Percentiles rank a stretch among this genome's conserved stretches.
Evolutionary conservation across 73 alveolate species (phyloP).

Genomic region (Paramecium tetraurelia): DNA sequence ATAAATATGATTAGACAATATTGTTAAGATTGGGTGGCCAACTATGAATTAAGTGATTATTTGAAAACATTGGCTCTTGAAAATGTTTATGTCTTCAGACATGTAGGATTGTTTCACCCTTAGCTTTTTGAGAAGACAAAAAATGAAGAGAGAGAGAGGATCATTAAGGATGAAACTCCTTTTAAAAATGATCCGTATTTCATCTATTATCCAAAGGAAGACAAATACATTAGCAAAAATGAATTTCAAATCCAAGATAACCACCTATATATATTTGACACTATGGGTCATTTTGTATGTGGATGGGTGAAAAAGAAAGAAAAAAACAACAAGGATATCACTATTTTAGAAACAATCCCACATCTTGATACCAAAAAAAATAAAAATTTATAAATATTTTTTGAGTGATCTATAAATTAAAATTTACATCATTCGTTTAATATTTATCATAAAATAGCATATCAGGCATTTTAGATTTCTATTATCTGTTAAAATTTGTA

Average conservation of each 20-base stretch:
- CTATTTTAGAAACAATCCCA: not conserved
- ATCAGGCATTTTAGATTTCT: not conserved
- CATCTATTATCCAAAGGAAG: not conserved
- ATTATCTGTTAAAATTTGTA: too few species aligned
- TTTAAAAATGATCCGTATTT: not conserved
- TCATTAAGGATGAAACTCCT: not conserved
- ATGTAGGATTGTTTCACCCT: not conserved
- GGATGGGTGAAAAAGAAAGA: not conserved
- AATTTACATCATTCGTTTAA: not conserved
- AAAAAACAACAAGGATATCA: not conserved
- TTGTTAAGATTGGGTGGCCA: not conserved
- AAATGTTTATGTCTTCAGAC: not conserved
- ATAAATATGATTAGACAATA: not conserved
- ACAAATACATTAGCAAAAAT: not conserved
- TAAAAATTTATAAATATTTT: not conserved
- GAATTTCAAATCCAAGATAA: not conserved
- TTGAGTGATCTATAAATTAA: not conserved
- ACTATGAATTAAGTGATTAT: conserved; percentile 11
- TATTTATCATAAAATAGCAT: too few species aligned
- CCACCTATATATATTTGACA: not conserved
- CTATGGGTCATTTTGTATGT: not conserved
- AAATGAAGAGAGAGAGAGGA: not conserved
- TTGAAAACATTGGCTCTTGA: not conserved
- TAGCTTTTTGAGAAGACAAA: not conserved
- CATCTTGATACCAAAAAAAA: not conserved